Base-by-base conservation (phyloP, 2,329 filamentous ascomycete genomes). In the Alternaria gansuensis region DNA sequence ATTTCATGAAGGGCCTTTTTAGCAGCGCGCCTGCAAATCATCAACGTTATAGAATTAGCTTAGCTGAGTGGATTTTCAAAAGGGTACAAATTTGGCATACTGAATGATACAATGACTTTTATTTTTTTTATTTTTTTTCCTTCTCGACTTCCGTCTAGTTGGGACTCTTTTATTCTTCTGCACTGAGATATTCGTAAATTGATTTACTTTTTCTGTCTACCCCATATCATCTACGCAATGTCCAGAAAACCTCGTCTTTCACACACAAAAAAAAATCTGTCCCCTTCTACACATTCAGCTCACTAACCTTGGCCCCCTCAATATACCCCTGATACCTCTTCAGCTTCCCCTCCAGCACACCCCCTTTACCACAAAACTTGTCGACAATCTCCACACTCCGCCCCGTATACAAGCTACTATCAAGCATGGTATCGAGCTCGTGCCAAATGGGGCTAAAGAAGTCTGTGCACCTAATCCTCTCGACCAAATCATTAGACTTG, bases 401-500 rank as follows among this genome's bases (percentile, higher is more conserved):
- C 4, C 86, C 86, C 52, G 85, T 83, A 63, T 87, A 88, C 56
- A 82, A 81, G 69, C 83, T 83, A 1, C 90, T 82, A 62, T 89
- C 84, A 46, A 93, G 79, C 78, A 93, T 84, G 40, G 75, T 78
- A 64, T 92, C 89, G 29, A 93, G 80, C 63, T 93, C 88, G 46
- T 72, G 82, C 82, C 86, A 86, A 63, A 94, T 87, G 1, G 90
- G 82, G 59, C 77, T 82, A 81, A 97, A 97, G 82, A 91, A 97
- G 41, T 87, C 81, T 40, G 84, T 89, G 51, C 79, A 82, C 75
- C 86, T 87, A 74, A 97, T 93, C 13, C 93, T 82, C 63, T 91
- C 87, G 13, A 97, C 87, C 2, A 97, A 83, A 75, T 97, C 92
- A 72, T 97, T 97, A 53, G 86, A 81, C 67, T 88, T 87, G 34